Percentiles rank a stretch among this genome's conserved stretches.
Conservation (phyloP, 148 eudicot species). For the Amaranthus cruentus region DNA sequence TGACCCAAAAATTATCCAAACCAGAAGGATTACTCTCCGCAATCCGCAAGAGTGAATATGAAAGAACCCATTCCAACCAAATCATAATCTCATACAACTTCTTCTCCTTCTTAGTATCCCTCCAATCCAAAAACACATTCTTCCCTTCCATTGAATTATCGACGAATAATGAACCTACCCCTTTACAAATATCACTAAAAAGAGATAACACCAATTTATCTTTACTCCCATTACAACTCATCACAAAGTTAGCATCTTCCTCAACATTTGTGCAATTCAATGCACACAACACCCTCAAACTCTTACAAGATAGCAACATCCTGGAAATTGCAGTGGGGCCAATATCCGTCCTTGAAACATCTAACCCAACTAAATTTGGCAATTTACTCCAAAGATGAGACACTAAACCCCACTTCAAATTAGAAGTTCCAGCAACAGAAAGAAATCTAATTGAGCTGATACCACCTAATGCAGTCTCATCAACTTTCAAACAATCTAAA, state of each 20-base stretch:
- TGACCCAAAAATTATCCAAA: slow-evolving; percentile 85
- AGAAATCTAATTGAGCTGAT: slow-evolving; percentile 55
- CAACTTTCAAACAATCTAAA: slow-evolving; percentile 74
- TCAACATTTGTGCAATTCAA: slow-evolving; percentile 67
- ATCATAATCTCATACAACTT: slow-evolving; percentile 58
- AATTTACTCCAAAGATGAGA: slow-evolving; percentile 62
- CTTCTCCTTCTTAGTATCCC: slow-evolving; percentile 46
- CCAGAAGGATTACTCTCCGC: slow-evolving; percentile 80
- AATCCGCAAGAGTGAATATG: slow-evolving; percentile 76
- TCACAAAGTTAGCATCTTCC: slow-evolving; percentile 47
- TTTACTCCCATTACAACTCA: slow-evolving; percentile 36
- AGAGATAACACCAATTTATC: slow-evolving; percentile 61
- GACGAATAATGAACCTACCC: slow-evolving; percentile 54
- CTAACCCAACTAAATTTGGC: slow-evolving; percentile 67
- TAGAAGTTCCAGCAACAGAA: slow-evolving; percentile 78
- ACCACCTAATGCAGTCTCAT: slow-evolving; percentile 67
- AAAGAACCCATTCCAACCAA: slow-evolving; percentile 91
- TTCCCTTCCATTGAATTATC: slow-evolving; percentile 47
- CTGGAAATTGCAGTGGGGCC: slow-evolving; percentile 46
- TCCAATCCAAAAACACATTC: slow-evolving; percentile 67
- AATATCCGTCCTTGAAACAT: slow-evolving; percentile 85
- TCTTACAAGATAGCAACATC: slow-evolving; percentile 41
- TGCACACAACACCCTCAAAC: slow-evolving; percentile 79
- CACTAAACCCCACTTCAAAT: slow-evolving; percentile 68
- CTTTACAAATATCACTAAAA: slow-evolving; percentile 55